A percentile compares a stretch with the other conserved stretches of the same genome.
Evolutionary conservation across 495 filamentous ascomycete genomes (phyloP).

Genomic region (Aspergillus haitiensis): DNA sequence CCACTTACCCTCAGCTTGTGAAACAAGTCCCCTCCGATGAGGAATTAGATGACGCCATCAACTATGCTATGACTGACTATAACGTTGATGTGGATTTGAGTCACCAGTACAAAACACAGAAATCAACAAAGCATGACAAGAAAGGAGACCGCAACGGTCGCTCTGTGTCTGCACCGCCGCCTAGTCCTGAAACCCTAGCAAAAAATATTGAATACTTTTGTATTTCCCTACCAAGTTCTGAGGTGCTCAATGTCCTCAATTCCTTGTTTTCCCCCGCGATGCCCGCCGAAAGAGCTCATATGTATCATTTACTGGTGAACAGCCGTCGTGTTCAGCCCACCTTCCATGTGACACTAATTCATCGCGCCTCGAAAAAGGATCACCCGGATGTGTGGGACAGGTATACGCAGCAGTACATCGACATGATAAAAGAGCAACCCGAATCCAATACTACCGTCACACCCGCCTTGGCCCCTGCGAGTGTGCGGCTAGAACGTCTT

Average conservation of each 20-base stretch:
- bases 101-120: slow-evolving; percentile 34
- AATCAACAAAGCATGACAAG: slow-evolving; percentile 39
- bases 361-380: slow-evolving; percentile 61
- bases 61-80: slow-evolving; percentile 73
- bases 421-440: slow-evolving; percentile 37
- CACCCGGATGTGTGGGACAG: slow-evolving; percentile 68
- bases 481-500: slow-evolving; percentile 63
- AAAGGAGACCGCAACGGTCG: slow-evolving; percentile 25
- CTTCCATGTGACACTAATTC: slow-evolving; percentile 96
- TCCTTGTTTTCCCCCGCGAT: slow-evolving; percentile 57
- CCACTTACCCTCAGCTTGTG: slow-evolving; percentile 73
- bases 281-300: slow-evolving; percentile 49
- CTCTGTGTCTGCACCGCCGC: slow-evolving; percentile 14
- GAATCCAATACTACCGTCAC: slow-evolving; percentile 39
- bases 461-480: slow-evolving; percentile 50
- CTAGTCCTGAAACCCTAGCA: slow-evolving; percentile 29
- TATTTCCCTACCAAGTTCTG: slow-evolving; percentile 59
- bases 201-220: slow-evolving; percentile 81
- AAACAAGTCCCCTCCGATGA: slow-evolving; percentile 63
- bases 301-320: slow-evolving; percentile 75
- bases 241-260: slow-evolving; percentile 62
- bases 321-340: slow-evolving; percentile 70
- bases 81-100: slow-evolving; percentile 71
- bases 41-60: slow-evolving; percentile 80
- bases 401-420: slow-evolving; percentile 54